Evolutionary conservation across 768 basidiomycete genomes (phyloP).

Genomic region (Psilocybe cubensis): DNA sequence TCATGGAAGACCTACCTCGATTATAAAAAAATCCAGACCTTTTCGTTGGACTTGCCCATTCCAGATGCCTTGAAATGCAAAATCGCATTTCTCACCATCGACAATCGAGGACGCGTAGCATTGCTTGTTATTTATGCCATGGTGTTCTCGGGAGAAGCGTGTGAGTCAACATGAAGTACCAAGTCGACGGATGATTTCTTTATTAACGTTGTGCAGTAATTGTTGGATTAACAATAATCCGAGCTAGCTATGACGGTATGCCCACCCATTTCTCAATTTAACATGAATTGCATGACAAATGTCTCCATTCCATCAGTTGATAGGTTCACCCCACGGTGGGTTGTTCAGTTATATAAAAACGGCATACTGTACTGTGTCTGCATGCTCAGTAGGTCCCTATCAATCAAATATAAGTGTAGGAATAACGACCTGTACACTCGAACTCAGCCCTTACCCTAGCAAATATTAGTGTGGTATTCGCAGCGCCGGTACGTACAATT

Average conservation of each 20-base stretch:
- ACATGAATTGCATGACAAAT: too few species aligned
- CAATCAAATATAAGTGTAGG: too few species aligned
- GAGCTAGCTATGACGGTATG: background rate
- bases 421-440: too few species aligned
- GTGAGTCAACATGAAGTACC: background rate
- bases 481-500: background rate
- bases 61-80: background rate
- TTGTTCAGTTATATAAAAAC: conserved; percentile 4
- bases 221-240: background rate
- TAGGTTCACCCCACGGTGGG: background rate
- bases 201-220: background rate
- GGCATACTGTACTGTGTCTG: conserved; percentile 7
- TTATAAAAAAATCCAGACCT: background rate
- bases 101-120: background rate
- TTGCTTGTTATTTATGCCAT: background rate
- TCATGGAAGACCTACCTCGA: conserved; percentile 1
- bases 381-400: conserved; percentile 9
- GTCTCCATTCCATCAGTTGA: background rate
- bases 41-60: background rate
- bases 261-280: too few species aligned
- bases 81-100: background rate
- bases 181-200: background rate
- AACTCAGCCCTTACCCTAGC: background rate
- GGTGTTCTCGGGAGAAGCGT: background rate
- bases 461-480: background rate